Evolutionary conservation across 2,329 filamentous ascomycete species (phyloP), one percentile per base, ranked within the genome.

Genomic region (Xylaria polymorpha): DNA sequence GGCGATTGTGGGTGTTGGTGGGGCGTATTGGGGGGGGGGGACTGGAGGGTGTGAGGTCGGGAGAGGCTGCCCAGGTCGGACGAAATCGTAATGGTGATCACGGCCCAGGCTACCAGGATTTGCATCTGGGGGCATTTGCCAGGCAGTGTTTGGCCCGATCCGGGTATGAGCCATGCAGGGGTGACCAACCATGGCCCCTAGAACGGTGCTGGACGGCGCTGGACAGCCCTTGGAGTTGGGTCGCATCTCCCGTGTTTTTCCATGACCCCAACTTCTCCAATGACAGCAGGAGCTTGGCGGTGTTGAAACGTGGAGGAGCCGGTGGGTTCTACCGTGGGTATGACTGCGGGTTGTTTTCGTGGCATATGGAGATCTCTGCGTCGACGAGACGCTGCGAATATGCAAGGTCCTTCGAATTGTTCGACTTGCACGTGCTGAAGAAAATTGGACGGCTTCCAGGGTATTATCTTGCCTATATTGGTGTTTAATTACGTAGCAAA

Each of bases 161-260:
- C 68, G 61, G 65, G 50, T 65, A 65, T 59, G 39, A 65, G 58
- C n/a, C 66, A 57, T 57, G 66, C 53, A 64, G 55, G 66, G 62
- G 69, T 51, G 44, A 35, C 48, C 43, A 60, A 59, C 37, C 44
- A 46, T 14, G 39, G 59, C 53, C 25, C 25, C 3, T 29, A 2
- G n/a, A n/a, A n/a, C n/a, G n/a, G n/a, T n/a, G n/a, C n/a, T n/a
- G n/a, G n/a, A n/a, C n/a, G n/a, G n/a, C n/a, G n/a, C n/a, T n/a
- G n/a, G 25, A 29, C 4, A 29, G 25, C 25, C 35, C 12, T 56
- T 61, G 44, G 44, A 22, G 15, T 55, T 53, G 64, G 29, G 44
- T 63, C 44, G n/a, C 72, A 64, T 64, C 46, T 29, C 59, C 71
- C 72, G 72, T 74, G 66, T 74, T 74, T 72, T 74, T 57, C 72